Base-by-base conservation (phyloP, 129 eudicot species). In the Mikania micrantha region DNA sequence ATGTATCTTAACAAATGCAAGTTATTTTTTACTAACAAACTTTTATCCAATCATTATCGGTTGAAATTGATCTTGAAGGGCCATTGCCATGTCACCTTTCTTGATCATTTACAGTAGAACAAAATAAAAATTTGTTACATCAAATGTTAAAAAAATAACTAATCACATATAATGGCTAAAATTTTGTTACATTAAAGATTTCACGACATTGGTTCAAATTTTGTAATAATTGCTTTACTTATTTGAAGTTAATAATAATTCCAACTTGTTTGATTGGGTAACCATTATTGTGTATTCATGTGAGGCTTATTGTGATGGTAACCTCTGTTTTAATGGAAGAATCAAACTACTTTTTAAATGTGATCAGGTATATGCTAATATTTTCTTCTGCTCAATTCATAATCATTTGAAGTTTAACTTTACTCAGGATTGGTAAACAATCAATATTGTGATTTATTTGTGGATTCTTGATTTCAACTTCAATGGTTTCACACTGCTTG, bases 211-310 rank as follows among this genome's bases (percentile, higher is more conserved):
- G 72, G 57, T 20, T 76, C 86, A 91, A 96, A 82, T 91, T 24
- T 74, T 91, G 78, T 95, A 91, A 7, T 95, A 88, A 76, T 62
- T 85, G 69, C 91, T 91, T 59, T 84, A 84, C 41, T 90, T 62
- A 71, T 83, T 88, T 60, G 77, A 69, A 12, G 87, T 85, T 48
- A 54, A 82, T 61, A 73, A 86, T 74, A 83, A 83, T 49, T 64
- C n/a, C 16, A 80, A 88, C 74, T 92, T 95, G 42, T 86, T 88
- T 73, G 98, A 92, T 79, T 92, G 98, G 96, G 87, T 90, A 38
- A 82, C 84, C 64, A 80, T 92, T 65, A 84, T 40, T 24, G 88
- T 88, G 13, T 92, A 92, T 53, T 74, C 96, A 20, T 88, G 96
- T 64, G 90, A 80, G 59, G 86, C 85, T 42, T 92, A 96, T 0